phyloP scores from a whole-genome alignment of 345 rosid genomes.

The Eucalyptus curtisii region DNA sequence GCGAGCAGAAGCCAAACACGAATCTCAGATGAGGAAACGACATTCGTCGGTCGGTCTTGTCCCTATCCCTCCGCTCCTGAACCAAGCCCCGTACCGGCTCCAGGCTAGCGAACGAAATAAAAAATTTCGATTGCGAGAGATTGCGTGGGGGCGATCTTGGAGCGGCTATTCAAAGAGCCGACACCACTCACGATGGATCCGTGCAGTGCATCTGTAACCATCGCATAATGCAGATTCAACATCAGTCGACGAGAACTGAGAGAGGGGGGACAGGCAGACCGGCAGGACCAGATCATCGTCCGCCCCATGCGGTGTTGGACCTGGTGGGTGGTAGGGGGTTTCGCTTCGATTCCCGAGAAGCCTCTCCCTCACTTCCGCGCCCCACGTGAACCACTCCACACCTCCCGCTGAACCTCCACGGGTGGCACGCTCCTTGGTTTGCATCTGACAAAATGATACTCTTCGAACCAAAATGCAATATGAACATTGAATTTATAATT shows the following conservation, averaged over 20 bases:
- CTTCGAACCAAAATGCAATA: rapidly evolving
- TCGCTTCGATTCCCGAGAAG: background rate
- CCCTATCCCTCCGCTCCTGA: background rate
- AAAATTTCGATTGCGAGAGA: background rate
- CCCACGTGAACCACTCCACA: background rate
- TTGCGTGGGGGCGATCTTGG: background rate
- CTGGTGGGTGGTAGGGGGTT: background rate
- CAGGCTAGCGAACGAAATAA: background rate
- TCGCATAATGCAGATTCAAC: background rate
- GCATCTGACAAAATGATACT: background rate
- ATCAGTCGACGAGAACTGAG: background rate
- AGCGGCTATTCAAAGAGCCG: background rate
- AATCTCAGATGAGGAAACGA: background rate
- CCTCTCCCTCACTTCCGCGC: background rate
- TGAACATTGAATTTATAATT: too few relatives aligned
- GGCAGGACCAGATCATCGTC: background rate
- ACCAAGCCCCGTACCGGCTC: background rate
- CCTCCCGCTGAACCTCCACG: background rate
- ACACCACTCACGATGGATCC: background rate
- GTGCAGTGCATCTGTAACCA: background rate
- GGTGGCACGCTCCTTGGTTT: background rate
- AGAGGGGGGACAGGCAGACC: background rate
- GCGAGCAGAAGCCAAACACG: background rate
- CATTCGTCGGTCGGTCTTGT: background rate
- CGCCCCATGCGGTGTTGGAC: background rate